Percentiles rank a stretch among this genome's conserved stretches.
phyloP scores from a whole-genome alignment of 345 rosid genomes.

The Dipteronia sinensis region DNA sequence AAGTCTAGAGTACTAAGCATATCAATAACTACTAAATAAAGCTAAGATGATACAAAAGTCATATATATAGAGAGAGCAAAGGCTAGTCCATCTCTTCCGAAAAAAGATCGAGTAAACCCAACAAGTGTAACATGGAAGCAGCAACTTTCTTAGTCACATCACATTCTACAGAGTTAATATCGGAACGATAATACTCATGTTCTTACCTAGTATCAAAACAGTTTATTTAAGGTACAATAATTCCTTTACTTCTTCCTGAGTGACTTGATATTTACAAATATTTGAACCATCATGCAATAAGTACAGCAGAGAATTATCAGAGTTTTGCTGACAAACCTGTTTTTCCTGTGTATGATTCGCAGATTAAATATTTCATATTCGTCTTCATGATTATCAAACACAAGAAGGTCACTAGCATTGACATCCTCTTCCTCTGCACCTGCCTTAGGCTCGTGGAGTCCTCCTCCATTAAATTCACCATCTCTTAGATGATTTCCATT shows the following conservation, averaged over 20 bases:
- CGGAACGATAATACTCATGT: not conserved
- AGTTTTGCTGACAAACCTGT: constrained; percentile 52
- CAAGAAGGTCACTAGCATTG: constrained; percentile 49
- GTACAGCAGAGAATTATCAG: not conserved
- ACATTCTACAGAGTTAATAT: not conserved
- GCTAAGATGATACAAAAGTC: not conserved
- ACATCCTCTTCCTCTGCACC: constrained; percentile 38
- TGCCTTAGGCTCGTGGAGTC: constrained; percentile 33
- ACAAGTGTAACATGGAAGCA: not conserved
- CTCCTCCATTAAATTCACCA: constrained; percentile 37
- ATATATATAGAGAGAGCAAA: not conserved
- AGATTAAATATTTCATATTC: constrained; percentile 83
- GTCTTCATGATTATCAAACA: constrained; percentile 44
- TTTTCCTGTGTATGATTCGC: constrained; percentile 87
- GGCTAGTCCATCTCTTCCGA: not conserved
- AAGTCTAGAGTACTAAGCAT: constrained; percentile 7
- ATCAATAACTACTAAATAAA: not conserved
- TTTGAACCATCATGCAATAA: constrained; percentile 5
- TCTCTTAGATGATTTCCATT: constrained; percentile 27
- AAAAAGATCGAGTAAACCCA: not conserved
- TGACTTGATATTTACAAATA: not conserved
- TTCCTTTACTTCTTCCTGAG: constrained; percentile 1
- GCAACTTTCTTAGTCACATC: not conserved
- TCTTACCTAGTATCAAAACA: not conserved
- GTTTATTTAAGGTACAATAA: not conserved